Base-by-base conservation (phyloP, 2,329 filamentous ascomycete genomes). In the Phyllachora maydis region DNA sequence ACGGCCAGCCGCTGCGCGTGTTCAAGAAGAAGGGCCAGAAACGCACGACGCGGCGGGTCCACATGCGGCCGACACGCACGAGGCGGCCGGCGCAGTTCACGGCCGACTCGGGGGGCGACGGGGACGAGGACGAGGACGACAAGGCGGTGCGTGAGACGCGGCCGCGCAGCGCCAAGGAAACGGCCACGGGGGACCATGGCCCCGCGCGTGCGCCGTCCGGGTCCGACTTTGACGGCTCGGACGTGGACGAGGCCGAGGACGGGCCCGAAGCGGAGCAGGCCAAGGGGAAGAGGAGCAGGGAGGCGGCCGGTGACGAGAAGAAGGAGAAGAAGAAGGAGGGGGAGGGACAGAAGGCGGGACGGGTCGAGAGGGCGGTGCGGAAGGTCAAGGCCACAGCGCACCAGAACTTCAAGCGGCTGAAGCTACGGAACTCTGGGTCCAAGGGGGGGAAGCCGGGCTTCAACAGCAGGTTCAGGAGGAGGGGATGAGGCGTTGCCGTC, bases 21-120 rank as follows among this genome's bases (percentile, higher is more conserved):
- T 85, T 63, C 54, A 85, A 83, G 56, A 88, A 88, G 60, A 78
- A 77, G 52, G 77, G 76, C 0, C 63, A 77, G 41, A 88, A 88
- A 53, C 59, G 78, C 30, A 79, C 76, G 26, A 85, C 78, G 3
- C 57, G 70, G 30, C 54, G 59, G 22, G 57, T 64, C 26, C 81
- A 70, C 29, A 77, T 74, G 51, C 56, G 50, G 30, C 65, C 65
- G 2, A 57, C 47, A 1, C 42, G 51, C 26, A 40, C 42, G 5
- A 60, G 57, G 36, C 56, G 66, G 18, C 55, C 59, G 12, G 31
- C 42, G 10, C 38, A 43, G 4, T 40, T 43, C 19, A 35, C 28
- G 4, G 38, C 26, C 4, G 37, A 42, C 6, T 43, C 45, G 4
- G 28, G 20, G 1, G 40, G 42, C 3, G 40, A 42, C 6, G 48